Percentiles rank a stretch among this genome's conserved stretches.
These are phyloP conservation scores for Spirogloea muscicola DNA, from an alignment of 139 green algal genomes.

Conservation along the genomic window DNA sequence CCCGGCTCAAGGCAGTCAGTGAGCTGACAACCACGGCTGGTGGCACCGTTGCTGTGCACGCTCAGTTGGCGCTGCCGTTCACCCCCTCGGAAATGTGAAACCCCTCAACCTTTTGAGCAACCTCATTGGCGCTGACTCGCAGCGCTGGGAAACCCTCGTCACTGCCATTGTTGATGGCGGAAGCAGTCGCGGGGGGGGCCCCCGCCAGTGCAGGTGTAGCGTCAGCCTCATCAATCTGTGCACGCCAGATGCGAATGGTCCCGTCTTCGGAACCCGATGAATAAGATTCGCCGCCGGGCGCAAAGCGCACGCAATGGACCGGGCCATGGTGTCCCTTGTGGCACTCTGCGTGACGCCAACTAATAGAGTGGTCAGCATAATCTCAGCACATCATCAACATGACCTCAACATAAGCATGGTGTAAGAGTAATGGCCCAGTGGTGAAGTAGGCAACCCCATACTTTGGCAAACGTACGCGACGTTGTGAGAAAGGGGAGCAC, in stretches of 20 bases:
- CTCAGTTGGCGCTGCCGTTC: neutral
- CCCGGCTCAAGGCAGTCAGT: too few species aligned
- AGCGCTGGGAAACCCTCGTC: neutral
- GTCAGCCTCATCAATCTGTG: neutral
- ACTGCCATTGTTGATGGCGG: too few species aligned
- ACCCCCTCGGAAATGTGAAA: neutral
- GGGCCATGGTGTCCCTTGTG: conserved; percentile 95
- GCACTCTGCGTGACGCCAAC: too few species aligned
- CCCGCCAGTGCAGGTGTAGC: neutral
- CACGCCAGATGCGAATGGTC: conserved; percentile 89
- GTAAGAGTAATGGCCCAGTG: too few species aligned
- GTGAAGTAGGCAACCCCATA: too few species aligned
- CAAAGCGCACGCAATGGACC: conserved; percentile 91
- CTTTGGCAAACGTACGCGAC: too few species aligned
- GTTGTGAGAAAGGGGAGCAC: conserved; percentile 9
- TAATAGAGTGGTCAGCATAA: too few species aligned
- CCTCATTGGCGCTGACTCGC: neutral
- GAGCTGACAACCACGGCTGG: too few species aligned
- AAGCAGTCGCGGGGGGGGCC: too few species aligned
- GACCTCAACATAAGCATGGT: too few species aligned
- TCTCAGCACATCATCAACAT: too few species aligned
- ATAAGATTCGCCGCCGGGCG: conserved; percentile 80
- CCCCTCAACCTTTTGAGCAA: neutral
- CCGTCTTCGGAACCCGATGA: conserved; percentile 92
- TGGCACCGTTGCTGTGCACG: too few species aligned